Base-by-base conservation (phyloP, 257 asterid genomes). In the Primulina huaijiensis region DNA sequence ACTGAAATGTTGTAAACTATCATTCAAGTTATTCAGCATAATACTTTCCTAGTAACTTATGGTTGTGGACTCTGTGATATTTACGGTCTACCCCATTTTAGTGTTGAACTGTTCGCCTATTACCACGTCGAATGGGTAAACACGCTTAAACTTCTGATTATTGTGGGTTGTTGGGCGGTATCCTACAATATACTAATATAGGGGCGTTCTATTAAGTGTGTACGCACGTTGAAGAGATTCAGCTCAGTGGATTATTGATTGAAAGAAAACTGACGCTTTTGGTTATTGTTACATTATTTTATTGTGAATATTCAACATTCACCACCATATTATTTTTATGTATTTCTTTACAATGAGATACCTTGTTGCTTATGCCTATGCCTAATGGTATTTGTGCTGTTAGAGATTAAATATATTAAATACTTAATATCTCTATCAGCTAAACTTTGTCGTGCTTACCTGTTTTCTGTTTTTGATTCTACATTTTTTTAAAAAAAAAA, bases 321-420 rank as follows among this genome's bases (percentile, higher is more conserved):
- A 68, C 57, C 35, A 60, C 75, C 35, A 11, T 56, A 69, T 66
- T 64, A 9, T 43, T 43, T 43, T 12, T 43, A 14, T 43, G n/a
- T 43, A 43, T 43, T 43, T 43, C 19, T 43, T 12, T 43, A 43
- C 55, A 43, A 43, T 43, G 55, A 12, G n/a, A 43, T 60, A 70
- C 64, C 46, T 62, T 56, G 69, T 68, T 68, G 34, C 69, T 50
- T 56, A 35, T 60, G 73, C 64, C 46, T 62, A 60, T 38, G 70
- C 68, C 50, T 55, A 31, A 69, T 25, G 53, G 27, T 20, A 33
- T 70, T 34, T 67, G 35, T 34, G 37, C 62, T 60, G 55, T 43
- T 43, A 29, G 31, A 53, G 37, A 35, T 25, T 56, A 21, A 55
- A 14, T 11, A 0, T 72, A 30, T 68, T 52, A 35, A 11, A 46